A percentile compares a stretch with the other conserved stretches of the same genome.
phyloP scores from a whole-genome alignment of 352 stramenopile genomes.

The Lagenidium giganteum region DNA sequence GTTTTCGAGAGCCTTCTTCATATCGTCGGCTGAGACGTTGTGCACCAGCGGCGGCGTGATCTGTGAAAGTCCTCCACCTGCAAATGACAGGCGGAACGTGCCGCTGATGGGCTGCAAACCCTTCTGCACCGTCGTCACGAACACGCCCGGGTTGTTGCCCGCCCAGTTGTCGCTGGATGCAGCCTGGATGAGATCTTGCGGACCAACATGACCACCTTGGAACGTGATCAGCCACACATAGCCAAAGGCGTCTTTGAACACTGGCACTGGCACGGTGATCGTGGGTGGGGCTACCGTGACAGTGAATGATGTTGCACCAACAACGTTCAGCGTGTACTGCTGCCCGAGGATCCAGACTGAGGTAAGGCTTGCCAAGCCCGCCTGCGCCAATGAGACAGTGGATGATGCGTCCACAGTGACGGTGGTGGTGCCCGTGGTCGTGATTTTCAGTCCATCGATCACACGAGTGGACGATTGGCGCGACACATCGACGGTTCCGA shows the following conservation, averaged over 20 bases:
- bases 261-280: conserved; percentile 35
- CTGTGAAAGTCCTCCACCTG: conserved; percentile 62
- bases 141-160: conserved; percentile 90
- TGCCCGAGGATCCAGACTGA: conserved; percentile 56
- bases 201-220: conserved; percentile 60
- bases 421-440: conserved; percentile 17
- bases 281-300: too few relatives aligned
- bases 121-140: conserved; percentile 66
- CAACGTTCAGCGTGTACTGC: conserved; percentile 24
- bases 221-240: conserved; percentile 82
- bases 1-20: conserved; percentile 87
- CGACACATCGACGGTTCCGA: conserved; percentile 61
- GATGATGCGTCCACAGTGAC: conserved; percentile 25
- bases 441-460: conserved; percentile 33
- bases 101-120: conserved; percentile 91
- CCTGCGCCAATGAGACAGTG: conserved; percentile 12
- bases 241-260: conserved; percentile 64
- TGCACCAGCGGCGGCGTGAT: conserved; percentile 83
- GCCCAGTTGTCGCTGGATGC: conserved; percentile 88
- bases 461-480: conserved; percentile 36
- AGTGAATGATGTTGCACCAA: conserved; percentile 14
- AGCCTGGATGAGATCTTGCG: conserved; percentile 86
- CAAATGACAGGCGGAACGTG: conserved; percentile 81
- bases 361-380: conserved; percentile 21
- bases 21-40: conserved; percentile 72